Evolutionary conservation across 176 grass and related monocot species (phyloP).

Genomic region (Alloteropsis semialata): DNA sequence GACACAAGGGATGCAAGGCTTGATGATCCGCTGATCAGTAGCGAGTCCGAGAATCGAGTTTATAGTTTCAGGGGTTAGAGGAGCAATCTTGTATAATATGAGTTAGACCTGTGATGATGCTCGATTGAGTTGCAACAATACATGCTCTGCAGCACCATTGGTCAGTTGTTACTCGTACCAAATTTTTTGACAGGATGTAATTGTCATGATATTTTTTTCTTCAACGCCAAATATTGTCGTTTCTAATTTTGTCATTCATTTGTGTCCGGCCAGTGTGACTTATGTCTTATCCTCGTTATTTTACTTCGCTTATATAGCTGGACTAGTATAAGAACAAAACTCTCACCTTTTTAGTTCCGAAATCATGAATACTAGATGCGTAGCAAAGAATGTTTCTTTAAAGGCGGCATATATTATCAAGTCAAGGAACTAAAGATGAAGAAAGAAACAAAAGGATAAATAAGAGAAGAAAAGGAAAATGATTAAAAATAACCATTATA

Average conservation of each 20-base stretch:
- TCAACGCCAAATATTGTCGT: neutral
- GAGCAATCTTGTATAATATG: conserved; percentile 23
- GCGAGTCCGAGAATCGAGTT: neutral
- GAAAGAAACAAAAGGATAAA: too few relatives aligned
- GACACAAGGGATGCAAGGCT: conserved; percentile 60
- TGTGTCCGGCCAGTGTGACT: neutral
- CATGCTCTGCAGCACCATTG: neutral
- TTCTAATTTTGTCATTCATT: neutral
- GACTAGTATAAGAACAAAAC: neutral
- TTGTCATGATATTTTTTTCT: neutral
- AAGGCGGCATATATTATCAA: too few relatives aligned
- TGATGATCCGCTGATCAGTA: conserved; percentile 45
- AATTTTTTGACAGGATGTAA: too few relatives aligned
- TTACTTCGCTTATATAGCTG: neutral
- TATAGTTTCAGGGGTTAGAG: conserved; percentile 24
- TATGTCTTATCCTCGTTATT: neutral
- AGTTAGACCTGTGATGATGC: neutral
- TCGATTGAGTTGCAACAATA: neutral
- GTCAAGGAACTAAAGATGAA: too few relatives aligned
- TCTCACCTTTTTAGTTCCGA: neutral
- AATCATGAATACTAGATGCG: too few relatives aligned
- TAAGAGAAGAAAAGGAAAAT: too few relatives aligned
- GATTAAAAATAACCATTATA: too few relatives aligned
- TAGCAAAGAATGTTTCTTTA: too few relatives aligned
- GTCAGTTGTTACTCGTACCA: neutral